Base-by-base conservation (phyloP, 768 basidiomycete genomes). In the Lepiota venenata region DNA sequence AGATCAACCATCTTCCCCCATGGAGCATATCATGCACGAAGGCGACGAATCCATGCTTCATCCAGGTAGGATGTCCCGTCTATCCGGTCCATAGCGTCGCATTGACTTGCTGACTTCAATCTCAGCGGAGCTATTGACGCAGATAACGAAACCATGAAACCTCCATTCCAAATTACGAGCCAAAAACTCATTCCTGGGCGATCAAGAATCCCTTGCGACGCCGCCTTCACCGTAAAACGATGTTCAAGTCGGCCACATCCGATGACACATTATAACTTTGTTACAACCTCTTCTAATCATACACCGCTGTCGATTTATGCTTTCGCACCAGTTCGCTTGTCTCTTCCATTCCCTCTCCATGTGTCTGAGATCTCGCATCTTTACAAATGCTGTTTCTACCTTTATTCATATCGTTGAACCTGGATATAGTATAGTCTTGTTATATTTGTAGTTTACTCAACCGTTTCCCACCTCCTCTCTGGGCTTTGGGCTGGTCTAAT, bases 401-500 rank as follows among this genome's bases (percentile, higher is more conserved):
- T n/a, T 43, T 52, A 52, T 37, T 52, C 15, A n/a, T 52, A 46
- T 22, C 22, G 44, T 36, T 46, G 32, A n/a, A n/a, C 37, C 25
- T 42, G 29, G 44, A 44, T 37, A 15, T 52, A 52, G 50, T 52
- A 43, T 42, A 47, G 47, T 47, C n/a, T 41, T 52, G 51, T 47
- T 21, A 32, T 54, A 27, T 16, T 39, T 47, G 22, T 39, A 40
- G 32, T 41, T 41, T 32, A 27, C n/a, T 50, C 16, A 32, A 12
- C 29, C 20, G 18, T 15, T 38, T 36, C 39, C 22, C 32, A 15
- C 22, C 50, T 37, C 43, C 25, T 18, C 25, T 46, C 44, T 45
- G 43, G 42, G 43, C 10, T 53, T n/a, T 47, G 16, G 37, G 11
- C 22, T 37, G 36, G 36, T 8, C 22, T 47, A 44, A 37, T 45